Percentiles rank a stretch among this genome's conserved stretches.
These are phyloP conservation scores for Citrus hindsii DNA, from an alignment of 345 rosid species.

Conservation along the genomic window DNA sequence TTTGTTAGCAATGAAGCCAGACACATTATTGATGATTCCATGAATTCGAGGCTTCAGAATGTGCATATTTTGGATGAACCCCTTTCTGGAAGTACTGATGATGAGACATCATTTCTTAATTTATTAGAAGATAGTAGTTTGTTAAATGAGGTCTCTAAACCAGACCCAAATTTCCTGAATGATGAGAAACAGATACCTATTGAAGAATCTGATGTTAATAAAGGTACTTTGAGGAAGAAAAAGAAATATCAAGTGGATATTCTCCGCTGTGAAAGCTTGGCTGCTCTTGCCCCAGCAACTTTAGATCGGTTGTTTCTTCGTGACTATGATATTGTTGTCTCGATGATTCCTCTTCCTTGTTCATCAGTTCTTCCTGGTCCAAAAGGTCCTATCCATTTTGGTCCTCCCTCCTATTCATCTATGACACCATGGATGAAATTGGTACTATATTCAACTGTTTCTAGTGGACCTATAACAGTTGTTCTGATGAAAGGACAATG, in stretches of 20 bases:
- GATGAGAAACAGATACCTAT: constrained; percentile 39
- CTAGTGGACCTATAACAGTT: constrained; percentile 84
- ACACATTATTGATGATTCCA: constrained; percentile 28
- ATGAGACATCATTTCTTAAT: constrained; percentile 35
- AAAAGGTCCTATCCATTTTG: constrained; percentile 91
- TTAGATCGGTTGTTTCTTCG: constrained; percentile 86
- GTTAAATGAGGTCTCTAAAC: constrained; percentile 29
- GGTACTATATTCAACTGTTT: constrained; percentile 74
- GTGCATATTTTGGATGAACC: constrained; percentile 25
- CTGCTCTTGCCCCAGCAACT: constrained; percentile 79
- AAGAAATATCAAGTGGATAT: constrained; percentile 85
- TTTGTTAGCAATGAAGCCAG: constrained; percentile 19
- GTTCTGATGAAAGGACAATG: constrained; percentile 98
- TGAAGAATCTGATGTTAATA: constrained; percentile 48
- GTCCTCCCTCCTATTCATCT: constrained; percentile 87
- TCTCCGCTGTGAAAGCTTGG: constrained; percentile 98
- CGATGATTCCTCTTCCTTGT: constrained; percentile 86
- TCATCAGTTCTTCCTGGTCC: constrained; percentile 96
- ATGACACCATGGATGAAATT: constrained; percentile 98
- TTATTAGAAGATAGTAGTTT: constrained; percentile 36
- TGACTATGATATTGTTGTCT: constrained; percentile 88
- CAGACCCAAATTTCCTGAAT: constrained; percentile 35
- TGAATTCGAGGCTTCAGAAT: constrained; percentile 30
- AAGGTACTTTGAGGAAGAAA: constrained; percentile 46
- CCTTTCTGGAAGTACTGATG: constrained; percentile 30